Evolutionary conservation across 495 filamentous ascomycete genomes (phyloP), one percentile per base, ranked within the genome.

Genomic region (Talaromyces proteolyticus): DNA sequence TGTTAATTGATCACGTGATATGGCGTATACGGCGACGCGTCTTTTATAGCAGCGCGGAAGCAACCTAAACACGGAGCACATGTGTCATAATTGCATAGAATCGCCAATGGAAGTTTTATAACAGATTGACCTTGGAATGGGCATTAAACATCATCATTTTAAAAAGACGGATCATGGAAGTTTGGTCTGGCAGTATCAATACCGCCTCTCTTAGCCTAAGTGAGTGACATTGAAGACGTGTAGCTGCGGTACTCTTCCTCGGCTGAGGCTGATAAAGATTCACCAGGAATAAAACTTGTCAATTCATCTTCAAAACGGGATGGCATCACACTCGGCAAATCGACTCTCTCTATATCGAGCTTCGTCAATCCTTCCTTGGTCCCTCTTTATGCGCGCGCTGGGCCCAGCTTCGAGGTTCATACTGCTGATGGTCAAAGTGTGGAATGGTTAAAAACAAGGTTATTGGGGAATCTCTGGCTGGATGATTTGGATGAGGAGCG

Each of bases 331-430:
- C 39, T 12, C 14, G 58, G 52, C 50, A 70, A 61, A 42, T 53
- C 67, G 6, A 63, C 54, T 23, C 62, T 78, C 12, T 51, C 47
- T 26, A 62, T 76, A 34, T 68, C 64, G n/a, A 65, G 63, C 43
- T 70, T 72, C 34, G 74, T 78, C 21, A 69, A 78, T 16, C 71
- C 73, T 12, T 56, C 70, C 10, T 53, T 70, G 3, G 72, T 79
- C 7, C 76, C 76, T 23, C 57, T 79, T 3, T 69, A 76, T 45
- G 69, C 74, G 12, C 69, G 70, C 42, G 66, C 64, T n/a, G 74
- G 76, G n/a, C 74, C 73, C 6, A 74, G 64, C 34, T 65, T 77
- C 42, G 72, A 76, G 53, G 47, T 78, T 18, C 73, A 70, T 51
- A 66, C 71, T 1, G 57, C 26, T 3, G 56, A 72, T 51, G 52